phyloP scores from a whole-genome alignment of 2,329 filamentous ascomycete genomes.

The Pseudogymnoascus sp. region DNA sequence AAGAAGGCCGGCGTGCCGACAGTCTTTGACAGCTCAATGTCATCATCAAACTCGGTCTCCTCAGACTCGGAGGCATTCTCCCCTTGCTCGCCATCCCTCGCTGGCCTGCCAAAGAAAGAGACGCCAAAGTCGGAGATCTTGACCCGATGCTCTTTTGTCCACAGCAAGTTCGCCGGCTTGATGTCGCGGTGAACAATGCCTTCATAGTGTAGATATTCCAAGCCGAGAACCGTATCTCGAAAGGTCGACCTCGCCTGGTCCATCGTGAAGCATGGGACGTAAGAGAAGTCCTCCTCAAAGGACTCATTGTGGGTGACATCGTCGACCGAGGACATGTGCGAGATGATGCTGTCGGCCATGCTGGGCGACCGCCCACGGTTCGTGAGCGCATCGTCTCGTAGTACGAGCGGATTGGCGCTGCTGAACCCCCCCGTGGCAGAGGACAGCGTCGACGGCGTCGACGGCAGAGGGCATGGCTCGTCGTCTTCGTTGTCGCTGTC shows the following conservation, averaged over 20 bases:
- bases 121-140: constrained; percentile 99
- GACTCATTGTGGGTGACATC: constrained; percentile 52
- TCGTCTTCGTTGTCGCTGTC: constrained; percentile 42
- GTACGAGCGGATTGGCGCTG: constrained; percentile 39
- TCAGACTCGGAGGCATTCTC: constrained; percentile 71
- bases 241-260: constrained; percentile 76
- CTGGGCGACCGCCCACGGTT: constrained; percentile 66
- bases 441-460: constrained; percentile 39
- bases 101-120: constrained; percentile 87
- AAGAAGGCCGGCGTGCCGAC: constrained; percentile 97
- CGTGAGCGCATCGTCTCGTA: constrained; percentile 40
- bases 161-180: constrained; percentile 83
- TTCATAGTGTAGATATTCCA: constrained; percentile 88
- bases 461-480: constrained; percentile 43
- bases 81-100: constrained; percentile 71
- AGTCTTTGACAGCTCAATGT: constrained; percentile 93
- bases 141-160: constrained; percentile 74
- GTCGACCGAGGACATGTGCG: constrained; percentile 59
- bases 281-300: constrained; percentile 80
- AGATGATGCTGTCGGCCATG: constrained; percentile 67
- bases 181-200: constrained; percentile 79
- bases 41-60: constrained; percentile 79
- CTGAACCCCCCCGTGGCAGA: constrained; percentile 60
- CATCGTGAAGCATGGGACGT: constrained; percentile 87
- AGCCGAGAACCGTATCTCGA: constrained; percentile 81